Conservation (phyloP, 2,329 filamentous ascomycete species). For the Dactylellina cionopaga region DNA sequence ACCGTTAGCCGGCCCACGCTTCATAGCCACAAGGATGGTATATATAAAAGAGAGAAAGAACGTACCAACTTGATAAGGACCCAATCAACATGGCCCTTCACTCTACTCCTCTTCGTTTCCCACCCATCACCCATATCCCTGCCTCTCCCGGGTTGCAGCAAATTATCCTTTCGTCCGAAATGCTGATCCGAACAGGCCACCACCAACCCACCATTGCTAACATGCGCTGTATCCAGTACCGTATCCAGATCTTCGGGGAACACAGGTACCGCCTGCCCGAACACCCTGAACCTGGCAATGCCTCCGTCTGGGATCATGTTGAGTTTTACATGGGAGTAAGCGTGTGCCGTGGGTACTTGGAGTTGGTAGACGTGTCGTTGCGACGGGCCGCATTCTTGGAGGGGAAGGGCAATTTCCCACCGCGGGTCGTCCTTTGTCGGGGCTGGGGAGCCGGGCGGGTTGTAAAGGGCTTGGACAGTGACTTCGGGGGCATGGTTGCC, state of each 20-base stretch:
- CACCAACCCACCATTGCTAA: constrained; percentile 80
- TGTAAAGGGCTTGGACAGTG: constrained; percentile 80
- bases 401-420: constrained; percentile 77
- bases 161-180: constrained; percentile 82
- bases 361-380: constrained; percentile 79
- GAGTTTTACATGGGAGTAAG: constrained; percentile 80
- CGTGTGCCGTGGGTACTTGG: constrained; percentile 68
- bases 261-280: constrained; percentile 78
- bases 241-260: constrained; percentile 74
- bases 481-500: constrained; percentile 84
- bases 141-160: constrained; percentile 79
- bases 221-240: constrained; percentile 79
- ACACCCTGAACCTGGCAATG: constrained; percentile 81
- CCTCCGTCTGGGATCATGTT: constrained; percentile 89
- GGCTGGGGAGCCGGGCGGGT: constrained; percentile 68
- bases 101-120: constrained; percentile 81
- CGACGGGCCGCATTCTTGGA: constrained; percentile 77
- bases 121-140: constrained; percentile 89
- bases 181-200: constrained; percentile 83
- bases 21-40: background rate
- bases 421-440: constrained; percentile 54
- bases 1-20: background rate
- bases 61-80: constrained; percentile 73
- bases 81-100: constrained; percentile 80
- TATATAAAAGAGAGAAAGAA: background rate